A percentile compares a stretch with the other conserved stretches of the same genome.
Evolutionary conservation across 108 stramenopile genomes (phyloP).

Genomic region (Cyclotella atomus): DNA sequence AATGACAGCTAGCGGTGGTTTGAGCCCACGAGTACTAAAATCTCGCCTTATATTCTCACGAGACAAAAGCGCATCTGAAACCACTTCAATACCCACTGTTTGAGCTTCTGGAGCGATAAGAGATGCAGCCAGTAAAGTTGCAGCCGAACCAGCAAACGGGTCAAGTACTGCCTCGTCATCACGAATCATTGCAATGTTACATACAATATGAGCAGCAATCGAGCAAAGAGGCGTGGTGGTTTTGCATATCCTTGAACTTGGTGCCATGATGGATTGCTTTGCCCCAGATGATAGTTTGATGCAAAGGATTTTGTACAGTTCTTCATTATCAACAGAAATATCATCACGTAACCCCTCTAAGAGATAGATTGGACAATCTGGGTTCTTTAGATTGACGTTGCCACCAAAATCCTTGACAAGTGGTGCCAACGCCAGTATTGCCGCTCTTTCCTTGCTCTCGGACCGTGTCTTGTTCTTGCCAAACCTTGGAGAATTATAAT

Average conservation of each 20-base stretch:
- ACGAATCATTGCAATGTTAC: slow-evolving; percentile 64
- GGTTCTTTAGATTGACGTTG: slow-evolving; percentile 63
- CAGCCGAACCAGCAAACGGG: slow-evolving; percentile 72
- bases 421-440: slow-evolving; percentile 49
- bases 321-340: neutral
- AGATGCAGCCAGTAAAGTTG: slow-evolving; percentile 73
- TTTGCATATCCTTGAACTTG: slow-evolving; percentile 72
- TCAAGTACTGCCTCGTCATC: slow-evolving; percentile 57
- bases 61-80: slow-evolving; percentile 57
- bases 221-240: slow-evolving; percentile 79
- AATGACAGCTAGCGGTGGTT: slow-evolving; percentile 58
- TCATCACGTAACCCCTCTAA: slow-evolving; percentile 68
- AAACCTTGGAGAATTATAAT: slow-evolving; percentile 59
- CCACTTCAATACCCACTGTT: slow-evolving; percentile 83
- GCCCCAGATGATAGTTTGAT: slow-evolving; percentile 53
- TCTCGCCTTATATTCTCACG: slow-evolving; percentile 21
- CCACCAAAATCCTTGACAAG: slow-evolving; percentile 66
- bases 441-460: slow-evolving; percentile 56
- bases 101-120: slow-evolving; percentile 59
- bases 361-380: slow-evolving; percentile 71
- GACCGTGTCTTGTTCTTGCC: slow-evolving; percentile 58
- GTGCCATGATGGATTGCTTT: slow-evolving; percentile 58
- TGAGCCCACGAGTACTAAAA: slow-evolving; percentile 25
- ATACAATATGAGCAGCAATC: slow-evolving; percentile 68
- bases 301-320: slow-evolving; percentile 47